These are phyloP conservation scores for Rhizophagus sp. DNA, from an alignment of 192 early-diverging fungal genomes.

Conservation along the genomic window DNA sequence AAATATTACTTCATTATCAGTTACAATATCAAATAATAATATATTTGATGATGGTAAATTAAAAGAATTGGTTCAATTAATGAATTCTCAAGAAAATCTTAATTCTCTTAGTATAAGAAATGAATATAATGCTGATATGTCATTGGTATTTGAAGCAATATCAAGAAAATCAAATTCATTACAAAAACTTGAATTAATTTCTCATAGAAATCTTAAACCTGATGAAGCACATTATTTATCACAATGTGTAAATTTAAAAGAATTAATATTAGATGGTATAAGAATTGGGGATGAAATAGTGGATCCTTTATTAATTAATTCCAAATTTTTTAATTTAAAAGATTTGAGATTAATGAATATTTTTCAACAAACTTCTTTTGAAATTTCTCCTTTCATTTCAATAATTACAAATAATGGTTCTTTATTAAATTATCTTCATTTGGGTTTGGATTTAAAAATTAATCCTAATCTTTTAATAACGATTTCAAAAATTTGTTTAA, in stretches of 20 bases:
- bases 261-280: background rate
- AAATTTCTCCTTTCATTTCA: background rate
- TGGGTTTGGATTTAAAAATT: background rate
- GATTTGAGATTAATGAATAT: background rate
- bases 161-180: background rate
- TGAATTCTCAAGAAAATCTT: background rate
- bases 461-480: background rate
- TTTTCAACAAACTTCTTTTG: background rate
- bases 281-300: background rate
- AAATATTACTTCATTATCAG: background rate
- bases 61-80: background rate
- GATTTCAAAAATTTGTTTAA: background rate
- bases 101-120: background rate
- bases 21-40: background rate
- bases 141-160: background rate
- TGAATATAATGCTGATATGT: background rate
- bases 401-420: background rate
- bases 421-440: background rate
- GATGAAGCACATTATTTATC: background rate
- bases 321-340: background rate
- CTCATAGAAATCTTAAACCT: background rate
- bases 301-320: background rate
- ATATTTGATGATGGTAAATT: background rate
- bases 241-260: background rate
- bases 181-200: background rate